A percentile compares a stretch with the other conserved stretches of the same genome.
Conservation (phyloP, 2,329 filamentous ascomycete genomes). For the Eurotiales sp. region DNA sequence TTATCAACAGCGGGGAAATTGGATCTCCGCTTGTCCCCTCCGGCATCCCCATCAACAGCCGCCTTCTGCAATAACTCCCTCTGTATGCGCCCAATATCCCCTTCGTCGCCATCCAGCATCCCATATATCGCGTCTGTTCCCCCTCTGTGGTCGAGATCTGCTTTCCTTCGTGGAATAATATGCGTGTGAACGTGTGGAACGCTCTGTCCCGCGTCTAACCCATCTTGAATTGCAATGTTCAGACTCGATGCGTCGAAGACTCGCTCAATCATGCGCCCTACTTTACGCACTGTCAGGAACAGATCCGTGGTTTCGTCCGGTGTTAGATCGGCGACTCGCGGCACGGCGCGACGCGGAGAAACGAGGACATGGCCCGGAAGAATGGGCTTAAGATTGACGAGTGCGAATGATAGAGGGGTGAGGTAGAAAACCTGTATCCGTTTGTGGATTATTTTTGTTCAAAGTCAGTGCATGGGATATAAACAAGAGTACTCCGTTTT, state of each 20-base stretch:
- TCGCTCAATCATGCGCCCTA: constrained; percentile 69
- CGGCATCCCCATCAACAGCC: not conserved
- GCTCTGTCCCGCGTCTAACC: constrained; percentile 83
- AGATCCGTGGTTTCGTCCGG: constrained; percentile 74
- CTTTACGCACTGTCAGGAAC: constrained; percentile 78
- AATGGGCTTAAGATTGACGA: constrained; percentile 94
- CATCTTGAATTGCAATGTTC: constrained; percentile 95
- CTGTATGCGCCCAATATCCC: constrained; percentile 71
- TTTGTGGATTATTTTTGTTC: not conserved
- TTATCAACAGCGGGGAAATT: constrained; percentile 71
- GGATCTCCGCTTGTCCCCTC: constrained; percentile 39
- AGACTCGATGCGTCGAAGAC: constrained; percentile 67
- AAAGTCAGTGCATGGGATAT: too few relatives aligned
- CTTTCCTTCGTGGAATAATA: constrained; percentile 69
- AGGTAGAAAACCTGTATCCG: constrained; percentile 74
- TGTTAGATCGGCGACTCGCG: constrained; percentile 71
- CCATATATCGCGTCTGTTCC: constrained; percentile 75
- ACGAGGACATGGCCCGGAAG: constrained; percentile 91
- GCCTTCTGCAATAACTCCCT: constrained; percentile 50
- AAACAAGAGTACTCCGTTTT: too few relatives aligned
- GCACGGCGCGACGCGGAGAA: constrained; percentile 67
- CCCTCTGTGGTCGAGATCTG: constrained; percentile 55
- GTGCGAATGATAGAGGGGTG: constrained; percentile 74
- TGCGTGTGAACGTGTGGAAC: constrained; percentile 93
- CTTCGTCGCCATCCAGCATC: constrained; percentile 77